A percentile compares a stretch with the other conserved stretches of the same genome.
phyloP scores from a whole-genome alignment of 2,329 filamentous ascomycete species.

The Tolypocladium tropicale region DNA sequence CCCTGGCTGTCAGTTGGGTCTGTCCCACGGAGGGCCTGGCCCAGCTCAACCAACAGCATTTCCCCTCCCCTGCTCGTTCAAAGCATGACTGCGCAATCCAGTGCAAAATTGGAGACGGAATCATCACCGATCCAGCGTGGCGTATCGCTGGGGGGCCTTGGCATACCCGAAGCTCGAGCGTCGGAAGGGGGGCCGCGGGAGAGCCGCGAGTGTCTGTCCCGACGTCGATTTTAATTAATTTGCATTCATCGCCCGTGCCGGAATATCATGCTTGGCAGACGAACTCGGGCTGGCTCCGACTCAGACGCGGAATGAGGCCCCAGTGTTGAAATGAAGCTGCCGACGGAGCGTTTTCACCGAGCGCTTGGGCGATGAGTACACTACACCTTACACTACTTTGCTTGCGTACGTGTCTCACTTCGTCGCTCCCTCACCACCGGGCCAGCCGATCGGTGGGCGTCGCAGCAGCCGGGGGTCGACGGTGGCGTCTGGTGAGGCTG shows the following conservation, averaged over 20 bases:
- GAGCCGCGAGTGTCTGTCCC: too few species aligned
- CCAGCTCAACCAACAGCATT: not conserved
- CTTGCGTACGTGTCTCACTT: not conserved
- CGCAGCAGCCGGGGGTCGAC: not conserved
- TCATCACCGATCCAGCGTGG: not conserved
- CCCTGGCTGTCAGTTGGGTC: not conserved
- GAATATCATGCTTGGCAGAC: not conserved
- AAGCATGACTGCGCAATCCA: not conserved
- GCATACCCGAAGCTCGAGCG: not conserved
- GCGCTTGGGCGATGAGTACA: too few species aligned
- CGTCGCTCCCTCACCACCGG: not conserved
- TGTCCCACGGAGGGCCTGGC: not conserved
- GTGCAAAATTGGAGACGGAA: not conserved
- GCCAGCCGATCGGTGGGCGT: not conserved
- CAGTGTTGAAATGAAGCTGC: not conserved
- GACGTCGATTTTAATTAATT: too few species aligned
- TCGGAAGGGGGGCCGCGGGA: not conserved
- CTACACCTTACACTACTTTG: too few species aligned
- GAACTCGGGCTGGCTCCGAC: not conserved
- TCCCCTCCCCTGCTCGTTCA: not conserved
- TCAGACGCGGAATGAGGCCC: not conserved
- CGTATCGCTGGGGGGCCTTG: not conserved
- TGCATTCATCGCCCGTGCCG: not conserved
- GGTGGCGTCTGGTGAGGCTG: not conserved
- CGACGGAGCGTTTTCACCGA: too few species aligned